Evolutionary conservation across 78 protist species (phyloP).

Genomic region (Dictyostelium discoideum): DNA sequence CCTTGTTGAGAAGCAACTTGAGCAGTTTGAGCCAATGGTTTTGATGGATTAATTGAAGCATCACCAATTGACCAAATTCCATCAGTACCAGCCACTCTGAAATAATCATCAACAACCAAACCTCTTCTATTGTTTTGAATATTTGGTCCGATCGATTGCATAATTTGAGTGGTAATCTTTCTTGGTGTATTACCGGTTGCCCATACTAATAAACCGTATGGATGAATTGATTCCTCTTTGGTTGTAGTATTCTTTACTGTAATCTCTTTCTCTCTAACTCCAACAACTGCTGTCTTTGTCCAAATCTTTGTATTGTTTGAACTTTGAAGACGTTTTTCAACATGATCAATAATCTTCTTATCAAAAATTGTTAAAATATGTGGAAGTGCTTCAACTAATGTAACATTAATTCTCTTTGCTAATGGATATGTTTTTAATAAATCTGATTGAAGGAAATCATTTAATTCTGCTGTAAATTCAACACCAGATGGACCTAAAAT

Average conservation of each 20-base stretch:
- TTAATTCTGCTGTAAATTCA: slow-evolving; percentile 83
- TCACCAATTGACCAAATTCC: slow-evolving; percentile 79
- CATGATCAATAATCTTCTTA: slow-evolving; percentile 66
- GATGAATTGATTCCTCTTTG: slow-evolving; percentile 1
- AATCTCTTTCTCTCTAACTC: slow-evolving; percentile 31
- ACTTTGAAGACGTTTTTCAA: slow-evolving; percentile 38
- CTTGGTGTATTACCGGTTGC: slow-evolving; percentile 77
- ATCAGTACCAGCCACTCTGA: slow-evolving; percentile 66
- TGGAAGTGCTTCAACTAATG: slow-evolving; percentile 76
- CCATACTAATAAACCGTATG: slow-evolving; percentile 72
- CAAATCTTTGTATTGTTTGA: slow-evolving; percentile 22
- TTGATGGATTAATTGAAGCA: slow-evolving; percentile 28
- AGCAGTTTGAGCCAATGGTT: slow-evolving; percentile 65
- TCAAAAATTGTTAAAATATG: slow-evolving; percentile 63
- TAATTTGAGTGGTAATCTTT: slow-evolving; percentile 8
- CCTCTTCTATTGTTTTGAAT: slow-evolving; percentile 55
- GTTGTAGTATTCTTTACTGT: slow-evolving; percentile 2
- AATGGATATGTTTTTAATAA: slow-evolving; percentile 39
- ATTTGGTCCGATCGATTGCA: slow-evolving; percentile 3
- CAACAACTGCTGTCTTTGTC: slow-evolving; percentile 62
- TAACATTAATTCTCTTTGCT: slow-evolving; percentile 34
- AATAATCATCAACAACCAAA: slow-evolving; percentile 65
- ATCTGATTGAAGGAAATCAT: slow-evolving; percentile 83
- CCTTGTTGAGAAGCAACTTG: slow-evolving; percentile 71
- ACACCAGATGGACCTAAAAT: slow-evolving; percentile 89